Conservation (phyloP, 257 asterid species). For the Cordia subcordata region DNA sequence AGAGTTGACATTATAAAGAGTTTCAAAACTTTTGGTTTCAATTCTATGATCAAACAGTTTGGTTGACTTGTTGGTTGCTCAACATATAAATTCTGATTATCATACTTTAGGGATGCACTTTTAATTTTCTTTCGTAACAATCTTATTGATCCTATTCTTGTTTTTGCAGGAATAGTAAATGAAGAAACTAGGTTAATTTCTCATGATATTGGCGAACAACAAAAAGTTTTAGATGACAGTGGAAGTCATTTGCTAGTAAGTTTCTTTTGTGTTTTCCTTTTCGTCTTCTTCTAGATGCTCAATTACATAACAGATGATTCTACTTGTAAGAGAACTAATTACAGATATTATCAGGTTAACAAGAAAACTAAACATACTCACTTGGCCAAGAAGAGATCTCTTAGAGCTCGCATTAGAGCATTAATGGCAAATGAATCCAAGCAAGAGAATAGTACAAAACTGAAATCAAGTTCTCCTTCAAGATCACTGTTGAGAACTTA, state of each 20-base stretch:
- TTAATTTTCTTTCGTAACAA: too few relatives aligned
- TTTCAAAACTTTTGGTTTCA: too few relatives aligned
- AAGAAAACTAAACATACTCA: constrained; percentile 15
- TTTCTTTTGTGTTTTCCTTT: too few relatives aligned
- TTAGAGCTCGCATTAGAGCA: constrained; percentile 51
- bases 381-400: constrained; percentile 38
- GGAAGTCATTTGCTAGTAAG: not conserved
- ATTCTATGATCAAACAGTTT: not conserved
- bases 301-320: not conserved
- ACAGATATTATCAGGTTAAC: constrained; percentile 21
- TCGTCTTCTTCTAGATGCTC: not conserved
- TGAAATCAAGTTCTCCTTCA: constrained; percentile 19
- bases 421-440: constrained; percentile 35
- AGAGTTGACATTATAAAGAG: too few relatives aligned
- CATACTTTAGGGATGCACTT: too few relatives aligned
- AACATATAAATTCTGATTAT: not conserved
- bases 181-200: not conserved
- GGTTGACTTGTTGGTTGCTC: not conserved
- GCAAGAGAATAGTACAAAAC: constrained; percentile 15
- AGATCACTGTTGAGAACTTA: constrained; percentile 39
- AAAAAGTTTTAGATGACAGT: not conserved
- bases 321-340: constrained; percentile 3
- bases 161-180: not conserved
- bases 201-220: not conserved
- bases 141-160: not conserved